These are phyloP conservation scores for Amesomyces nigricolor DNA, from an alignment of 2,329 filamentous ascomycete genomes.

Conservation along the genomic window DNA sequence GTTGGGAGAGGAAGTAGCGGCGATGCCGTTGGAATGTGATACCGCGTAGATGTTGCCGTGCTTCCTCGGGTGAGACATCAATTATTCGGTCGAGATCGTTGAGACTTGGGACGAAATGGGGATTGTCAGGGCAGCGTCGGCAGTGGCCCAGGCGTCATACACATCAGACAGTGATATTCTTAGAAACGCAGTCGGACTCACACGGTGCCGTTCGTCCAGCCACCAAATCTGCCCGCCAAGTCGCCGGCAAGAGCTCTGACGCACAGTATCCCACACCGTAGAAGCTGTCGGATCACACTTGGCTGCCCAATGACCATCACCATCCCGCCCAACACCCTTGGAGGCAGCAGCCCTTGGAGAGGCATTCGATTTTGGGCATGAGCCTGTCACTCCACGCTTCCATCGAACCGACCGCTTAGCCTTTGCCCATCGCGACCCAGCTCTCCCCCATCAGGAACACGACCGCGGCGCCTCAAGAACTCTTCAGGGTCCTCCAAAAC, in stretches of 20 bases:
- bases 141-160: background rate
- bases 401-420: background rate
- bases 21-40: background rate
- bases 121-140: background rate
- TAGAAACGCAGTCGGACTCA: background rate
- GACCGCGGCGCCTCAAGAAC: background rate
- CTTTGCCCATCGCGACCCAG: background rate
- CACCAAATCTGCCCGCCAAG: background rate
- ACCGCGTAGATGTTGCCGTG: background rate
- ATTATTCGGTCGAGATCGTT: background rate
- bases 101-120: background rate
- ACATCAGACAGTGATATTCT: conserved; percentile 11
- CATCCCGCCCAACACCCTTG: conserved; percentile 13
- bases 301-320: conserved; percentile 15
- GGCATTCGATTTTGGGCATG: conserved; percentile 10
- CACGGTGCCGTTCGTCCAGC: conserved; percentile 2
- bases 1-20: background rate
- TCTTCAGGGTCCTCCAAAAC: background rate
- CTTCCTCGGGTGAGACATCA: background rate
- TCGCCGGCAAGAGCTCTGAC: background rate
- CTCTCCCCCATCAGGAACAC: conserved; percentile 1
- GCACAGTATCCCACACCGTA: conserved; percentile 13
- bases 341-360: background rate
- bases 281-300: conserved; percentile 15
- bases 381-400: conserved; percentile 1